Percentiles rank a stretch among this genome's conserved stretches.
Conservation (phyloP, 345 rosid genomes). For the Linum lewisii region DNA sequence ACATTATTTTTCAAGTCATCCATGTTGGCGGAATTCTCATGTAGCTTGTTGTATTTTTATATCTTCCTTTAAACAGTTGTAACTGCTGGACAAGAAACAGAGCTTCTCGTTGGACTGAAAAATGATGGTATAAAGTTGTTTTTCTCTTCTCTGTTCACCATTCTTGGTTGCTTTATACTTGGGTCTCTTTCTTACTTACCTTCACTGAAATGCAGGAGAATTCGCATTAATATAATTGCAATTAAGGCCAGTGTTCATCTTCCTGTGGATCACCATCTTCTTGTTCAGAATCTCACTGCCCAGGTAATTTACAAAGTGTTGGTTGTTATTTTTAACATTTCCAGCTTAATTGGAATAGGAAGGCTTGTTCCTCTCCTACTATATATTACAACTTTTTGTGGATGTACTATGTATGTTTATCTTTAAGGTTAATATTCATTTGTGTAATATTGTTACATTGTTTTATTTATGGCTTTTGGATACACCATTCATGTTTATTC, state of each 20-base stretch:
- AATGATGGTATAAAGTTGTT: conserved; percentile 53
- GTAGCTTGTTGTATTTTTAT: neutral
- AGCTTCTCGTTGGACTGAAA: conserved; percentile 74
- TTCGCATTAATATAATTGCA: conserved; percentile 44
- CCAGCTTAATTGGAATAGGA: neutral
- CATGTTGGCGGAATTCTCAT: neutral
- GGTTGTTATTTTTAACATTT: neutral
- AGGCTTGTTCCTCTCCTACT: neutral
- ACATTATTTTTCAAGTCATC: no score
- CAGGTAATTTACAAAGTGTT: conserved; percentile 39
- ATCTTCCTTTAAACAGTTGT: conserved; percentile 37
- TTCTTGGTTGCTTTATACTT: conserved; percentile 2
- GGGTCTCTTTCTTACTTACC: neutral
- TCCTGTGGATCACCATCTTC: conserved; percentile 49
- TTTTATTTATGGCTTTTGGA: neutral
- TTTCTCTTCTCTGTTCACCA: neutral
- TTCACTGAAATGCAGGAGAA: conserved; percentile 42
- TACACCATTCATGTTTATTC: neutral
- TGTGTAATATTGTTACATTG: neutral
- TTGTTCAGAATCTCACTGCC: conserved; percentile 78
- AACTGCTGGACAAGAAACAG: conserved; percentile 69
- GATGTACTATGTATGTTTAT: neutral
- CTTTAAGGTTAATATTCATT: neutral
- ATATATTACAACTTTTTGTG: neutral
- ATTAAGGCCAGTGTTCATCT: conserved; percentile 78